Evolutionary conservation across 305 asterid genomes (phyloP).

Genomic region (Plantago coronopus): DNA sequence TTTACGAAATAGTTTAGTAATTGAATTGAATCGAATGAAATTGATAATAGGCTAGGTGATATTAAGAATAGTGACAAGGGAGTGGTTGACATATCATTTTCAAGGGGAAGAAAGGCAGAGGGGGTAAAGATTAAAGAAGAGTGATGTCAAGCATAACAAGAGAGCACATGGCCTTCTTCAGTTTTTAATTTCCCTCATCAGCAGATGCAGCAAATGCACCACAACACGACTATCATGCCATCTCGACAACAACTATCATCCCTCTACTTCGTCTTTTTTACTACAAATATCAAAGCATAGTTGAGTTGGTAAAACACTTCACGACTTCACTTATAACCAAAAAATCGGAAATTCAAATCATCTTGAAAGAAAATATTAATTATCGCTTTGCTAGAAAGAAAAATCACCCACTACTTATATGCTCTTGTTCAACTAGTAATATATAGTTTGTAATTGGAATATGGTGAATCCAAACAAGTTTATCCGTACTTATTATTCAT

Average conservation of each 20-base stretch:
- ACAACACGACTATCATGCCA: conserved; percentile 43
- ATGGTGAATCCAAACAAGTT: too few species aligned
- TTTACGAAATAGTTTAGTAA: too few species aligned
- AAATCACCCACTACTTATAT: too few species aligned
- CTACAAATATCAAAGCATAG: not conserved
- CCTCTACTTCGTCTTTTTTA: conserved; percentile 14
- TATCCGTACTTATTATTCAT: too few species aligned
- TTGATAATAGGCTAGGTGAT: not conserved
- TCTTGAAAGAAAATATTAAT: too few species aligned
- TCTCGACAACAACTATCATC: conserved; percentile 51
- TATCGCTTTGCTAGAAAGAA: too few species aligned
- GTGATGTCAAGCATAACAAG: conserved; percentile 50
- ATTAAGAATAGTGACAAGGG: conserved; percentile 13
- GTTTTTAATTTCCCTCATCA: conserved; percentile 24
- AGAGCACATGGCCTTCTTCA: conserved; percentile 57
- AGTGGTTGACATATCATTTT: conserved; percentile 61
- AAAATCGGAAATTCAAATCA: too few species aligned
- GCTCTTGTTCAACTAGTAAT: too few species aligned
- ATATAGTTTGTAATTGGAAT: too few species aligned
- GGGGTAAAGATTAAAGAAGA: conserved; percentile 14
- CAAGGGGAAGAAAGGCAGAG: conserved; percentile 29
- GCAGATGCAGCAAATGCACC: conserved; percentile 35
- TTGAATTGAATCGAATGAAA: too few species aligned
- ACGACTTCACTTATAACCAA: too few species aligned
- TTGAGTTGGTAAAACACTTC: too few species aligned